These are phyloP conservation scores for Pyrenophora tritici-repentis DNA, from an alignment of 2,329 filamentous ascomycete species.

Conservation along the genomic window DNA sequence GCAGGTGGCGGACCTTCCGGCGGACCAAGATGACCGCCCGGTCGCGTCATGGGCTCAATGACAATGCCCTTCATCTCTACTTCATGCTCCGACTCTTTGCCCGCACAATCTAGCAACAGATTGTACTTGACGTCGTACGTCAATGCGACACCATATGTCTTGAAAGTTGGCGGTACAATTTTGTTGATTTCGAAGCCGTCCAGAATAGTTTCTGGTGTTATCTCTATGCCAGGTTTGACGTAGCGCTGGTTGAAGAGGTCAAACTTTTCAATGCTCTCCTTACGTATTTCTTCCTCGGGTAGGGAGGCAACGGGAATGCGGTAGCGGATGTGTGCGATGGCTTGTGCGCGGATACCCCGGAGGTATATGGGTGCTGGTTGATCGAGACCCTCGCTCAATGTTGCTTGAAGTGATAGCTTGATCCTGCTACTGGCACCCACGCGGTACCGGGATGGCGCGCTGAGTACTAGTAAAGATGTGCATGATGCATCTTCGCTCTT, in stretches of 20 bases:
- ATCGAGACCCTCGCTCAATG: slow-evolving; percentile 2
- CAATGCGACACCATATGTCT: slow-evolving; percentile 23
- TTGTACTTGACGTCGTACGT: slow-evolving; percentile 24
- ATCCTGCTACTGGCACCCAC: slow-evolving; percentile 17
- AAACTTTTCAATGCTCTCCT: slow-evolving; percentile 17
- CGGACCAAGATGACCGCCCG: slow-evolving; percentile 23
- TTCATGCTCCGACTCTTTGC: slow-evolving; percentile 26
- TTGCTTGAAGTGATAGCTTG: slow-evolving; percentile 21
- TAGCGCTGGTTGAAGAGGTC: slow-evolving; percentile 28
- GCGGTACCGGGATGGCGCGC: slow-evolving; percentile 15
- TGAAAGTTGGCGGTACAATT: slow-evolving; percentile 24
- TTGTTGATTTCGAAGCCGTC: slow-evolving; percentile 20
- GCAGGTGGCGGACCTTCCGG: slow-evolving; percentile 15
- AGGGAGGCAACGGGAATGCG: slow-evolving; percentile 19
- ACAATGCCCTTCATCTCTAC: slow-evolving; percentile 16
- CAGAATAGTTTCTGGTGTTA: slow-evolving; percentile 11
- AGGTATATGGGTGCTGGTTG: slow-evolving; percentile 21
- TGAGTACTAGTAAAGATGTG: slow-evolving; percentile 21
- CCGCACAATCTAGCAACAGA: slow-evolving; percentile 25
- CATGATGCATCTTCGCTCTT: slow-evolving; percentile 17
- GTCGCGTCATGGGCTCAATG: slow-evolving; percentile 25
- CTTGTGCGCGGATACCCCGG: slow-evolving; percentile 27
- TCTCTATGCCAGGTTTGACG: slow-evolving; percentile 22
- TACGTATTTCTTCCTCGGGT: slow-evolving; percentile 13
- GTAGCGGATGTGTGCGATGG: slow-evolving; percentile 16